Percentiles rank a stretch among this genome's conserved stretches.
phyloP scores from a whole-genome alignment of 106 monocot species.

The Posidonia australis region DNA sequence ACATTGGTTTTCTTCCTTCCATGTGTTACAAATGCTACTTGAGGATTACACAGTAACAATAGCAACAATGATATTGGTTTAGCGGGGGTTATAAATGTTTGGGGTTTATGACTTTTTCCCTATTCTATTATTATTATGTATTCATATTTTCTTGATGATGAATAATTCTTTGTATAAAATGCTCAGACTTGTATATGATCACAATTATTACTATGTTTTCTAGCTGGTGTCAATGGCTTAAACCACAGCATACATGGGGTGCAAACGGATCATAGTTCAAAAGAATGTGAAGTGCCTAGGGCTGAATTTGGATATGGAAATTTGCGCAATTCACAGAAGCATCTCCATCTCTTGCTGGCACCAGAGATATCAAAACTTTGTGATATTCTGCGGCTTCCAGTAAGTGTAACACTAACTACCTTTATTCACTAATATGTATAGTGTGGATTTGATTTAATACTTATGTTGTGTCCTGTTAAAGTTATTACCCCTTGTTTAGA shows the following conservation, averaged over 20 bases:
- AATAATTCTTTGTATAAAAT: too few relatives aligned
- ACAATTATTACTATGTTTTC: too few relatives aligned
- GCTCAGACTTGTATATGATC: too few relatives aligned
- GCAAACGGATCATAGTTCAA: conserved; percentile 9
- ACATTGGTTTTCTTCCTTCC: neutral
- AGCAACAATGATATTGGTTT: too few relatives aligned
- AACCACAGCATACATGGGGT: neutral
- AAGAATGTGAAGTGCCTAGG: conserved; percentile 9
- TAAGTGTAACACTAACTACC: too few relatives aligned
- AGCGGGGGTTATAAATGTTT: too few relatives aligned
- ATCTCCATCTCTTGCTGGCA: conserved; percentile 39
- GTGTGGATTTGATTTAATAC: too few relatives aligned
- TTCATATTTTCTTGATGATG: neutral
- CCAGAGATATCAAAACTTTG: conserved; percentile 62
- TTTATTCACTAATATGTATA: too few relatives aligned
- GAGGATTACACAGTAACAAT: neutral
- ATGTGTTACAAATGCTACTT: neutral
- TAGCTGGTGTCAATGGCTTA: neutral
- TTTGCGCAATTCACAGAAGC: conserved; percentile 27
- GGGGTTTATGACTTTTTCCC: too few relatives aligned
- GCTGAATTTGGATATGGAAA: conserved; percentile 25
- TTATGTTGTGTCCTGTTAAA: too few relatives aligned
- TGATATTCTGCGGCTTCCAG: conserved; percentile 47
- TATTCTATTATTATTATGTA: neutral
- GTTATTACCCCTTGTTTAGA: too few relatives aligned